phyloP scores from a whole-genome alignment of 208 protist species.

The Leishmania braziliensis region DNA sequence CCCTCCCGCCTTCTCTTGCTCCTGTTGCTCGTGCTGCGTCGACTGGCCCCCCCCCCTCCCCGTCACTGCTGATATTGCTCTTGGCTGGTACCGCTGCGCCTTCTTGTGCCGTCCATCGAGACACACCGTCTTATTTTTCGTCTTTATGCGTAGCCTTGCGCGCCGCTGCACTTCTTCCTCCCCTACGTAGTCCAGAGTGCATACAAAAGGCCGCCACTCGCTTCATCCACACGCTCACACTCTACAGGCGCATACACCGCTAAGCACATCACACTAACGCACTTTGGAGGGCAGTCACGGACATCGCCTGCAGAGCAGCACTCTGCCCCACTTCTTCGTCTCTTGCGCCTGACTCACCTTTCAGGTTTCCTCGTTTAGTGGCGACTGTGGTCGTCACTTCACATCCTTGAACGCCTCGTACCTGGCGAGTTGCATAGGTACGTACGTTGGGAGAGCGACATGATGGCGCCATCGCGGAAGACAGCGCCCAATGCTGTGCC shows the following conservation, averaged over 20 bases:
- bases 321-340: not conserved
- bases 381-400: not conserved
- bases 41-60: not conserved
- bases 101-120: not conserved
- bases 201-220: not conserved
- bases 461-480: not conserved
- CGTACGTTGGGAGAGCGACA: not conserved
- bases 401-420: not conserved
- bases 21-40: not conserved
- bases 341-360: not conserved
- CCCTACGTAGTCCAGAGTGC: not conserved
- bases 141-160: not conserved
- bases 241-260: not conserved
- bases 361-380: not conserved
- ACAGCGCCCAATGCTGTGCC: not conserved
- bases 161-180: not conserved
- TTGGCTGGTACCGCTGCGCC: not conserved
- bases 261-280: not conserved
- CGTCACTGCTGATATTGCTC: not conserved
- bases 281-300: not conserved
- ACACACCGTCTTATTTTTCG: not conserved
- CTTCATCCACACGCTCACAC: not conserved
- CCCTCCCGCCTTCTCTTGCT: not conserved
- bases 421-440: not conserved
- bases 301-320: not conserved